Base-by-base conservation (phyloP, 1,139 yeast genomes). In the Taphrina flavorubra region DNA sequence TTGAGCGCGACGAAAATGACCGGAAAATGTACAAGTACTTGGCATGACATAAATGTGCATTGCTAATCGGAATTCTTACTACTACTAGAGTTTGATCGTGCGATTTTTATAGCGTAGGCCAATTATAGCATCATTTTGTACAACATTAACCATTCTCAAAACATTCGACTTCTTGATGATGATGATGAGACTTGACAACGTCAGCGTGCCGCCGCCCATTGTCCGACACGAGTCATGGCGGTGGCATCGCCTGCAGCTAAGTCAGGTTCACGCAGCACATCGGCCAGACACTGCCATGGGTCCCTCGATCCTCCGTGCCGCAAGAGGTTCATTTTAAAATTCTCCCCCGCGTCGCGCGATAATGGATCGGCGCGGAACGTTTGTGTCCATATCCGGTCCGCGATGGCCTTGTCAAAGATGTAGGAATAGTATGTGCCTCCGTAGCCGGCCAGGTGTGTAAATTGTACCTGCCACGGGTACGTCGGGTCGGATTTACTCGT, bases 351-450 rank as follows among this genome's bases (percentile, higher is more conserved):
- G 3, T 77, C 81, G 46, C 89, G 79, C 71, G 86, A 84, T 78
- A 89, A 83, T 0, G 97, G 97, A 16, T 51, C 59, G 14, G 10
- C 49, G 5, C 77, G 79, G 76, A 95, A 94, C 59, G 94, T 80
- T 60, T 85, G 86, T 20, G 83, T 82, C 95, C 97, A 94, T 3
- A 94, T 84, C 74, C 87, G 86, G 47, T 91, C 87, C 0, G 99
- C 97, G 73, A 94, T 90, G 3, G 97, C 97, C 63, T 98, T 81
- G 78, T 94, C 99, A 71, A 95, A 84, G 70, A 94, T 79, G 77
- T 95, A 94, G 55, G 97, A 89, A 79, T 95, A 94, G 77, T 94
- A 94, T 0, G 94, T 91, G 0, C 97, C 90, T 0, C 99, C 99
- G 76, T 94, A 94, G 0, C 97, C 92, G 73, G 89, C 90, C 64